A percentile compares a stretch with the other conserved stretches of the same genome.
These are phyloP conservation scores for Eucalyptus cloeziana DNA, from an alignment of 345 rosid species.

Conservation along the genomic window DNA sequence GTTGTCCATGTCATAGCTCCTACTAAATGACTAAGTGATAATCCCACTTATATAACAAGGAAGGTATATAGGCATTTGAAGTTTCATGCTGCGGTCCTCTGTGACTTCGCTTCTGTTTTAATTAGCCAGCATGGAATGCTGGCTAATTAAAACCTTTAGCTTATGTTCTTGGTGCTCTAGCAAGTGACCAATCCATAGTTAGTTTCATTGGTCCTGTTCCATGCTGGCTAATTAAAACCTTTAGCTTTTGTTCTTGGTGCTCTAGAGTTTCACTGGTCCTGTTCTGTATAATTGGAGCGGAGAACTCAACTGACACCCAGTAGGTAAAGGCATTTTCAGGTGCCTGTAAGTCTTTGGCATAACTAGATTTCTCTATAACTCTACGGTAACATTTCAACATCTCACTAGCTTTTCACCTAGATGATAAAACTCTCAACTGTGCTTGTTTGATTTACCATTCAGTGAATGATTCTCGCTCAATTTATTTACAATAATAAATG, in stretches of 20 bases:
- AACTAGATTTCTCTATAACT: neutral
- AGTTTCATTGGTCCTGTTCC: neutral
- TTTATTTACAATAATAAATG: neutral
- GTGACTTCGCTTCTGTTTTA: neutral
- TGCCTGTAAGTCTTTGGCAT: neutral
- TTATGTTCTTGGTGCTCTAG: neutral
- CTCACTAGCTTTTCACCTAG: neutral
- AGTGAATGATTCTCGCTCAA: neutral
- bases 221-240: neutral
- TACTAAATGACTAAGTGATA: neutral
- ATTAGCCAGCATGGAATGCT: neutral
- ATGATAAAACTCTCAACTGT: neutral
- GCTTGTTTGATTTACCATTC: neutral
- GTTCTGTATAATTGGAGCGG: neutral
- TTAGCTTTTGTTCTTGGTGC: neutral
- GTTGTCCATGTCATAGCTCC: neutral
- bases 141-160: neutral
- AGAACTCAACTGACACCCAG: neutral
- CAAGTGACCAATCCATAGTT: neutral
- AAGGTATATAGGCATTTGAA: neutral
- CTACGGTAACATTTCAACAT: neutral
- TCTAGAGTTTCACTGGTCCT: neutral
- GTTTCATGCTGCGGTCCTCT: neutral
- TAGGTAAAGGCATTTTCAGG: neutral
- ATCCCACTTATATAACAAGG: neutral